phyloP scores from a whole-genome alignment of 164 flowering plant species.

The Warburgia ugandensis region DNA sequence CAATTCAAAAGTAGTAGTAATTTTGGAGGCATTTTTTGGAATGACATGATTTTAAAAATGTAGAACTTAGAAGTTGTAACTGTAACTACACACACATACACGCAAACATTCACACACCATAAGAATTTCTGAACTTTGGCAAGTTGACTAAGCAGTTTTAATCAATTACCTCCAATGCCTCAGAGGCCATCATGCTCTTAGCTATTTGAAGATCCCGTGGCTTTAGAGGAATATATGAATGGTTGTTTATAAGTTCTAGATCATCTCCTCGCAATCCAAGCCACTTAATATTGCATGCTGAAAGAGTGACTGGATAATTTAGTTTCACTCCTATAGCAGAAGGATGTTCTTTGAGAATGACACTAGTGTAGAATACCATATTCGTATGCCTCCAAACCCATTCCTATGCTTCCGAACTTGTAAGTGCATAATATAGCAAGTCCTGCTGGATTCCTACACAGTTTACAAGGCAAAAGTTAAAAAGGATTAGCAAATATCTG shows the following conservation, averaged over 20 bases:
- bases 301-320: constrained; percentile 4
- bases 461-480: not conserved
- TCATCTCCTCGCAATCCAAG: constrained; percentile 77
- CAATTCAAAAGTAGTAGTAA: not conserved
- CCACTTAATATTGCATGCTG: constrained; percentile 97
- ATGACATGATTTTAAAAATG: not conserved
- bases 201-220: constrained; percentile 81
- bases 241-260: constrained; percentile 57
- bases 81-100: too few relatives aligned
- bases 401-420: constrained; percentile 89
- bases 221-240: constrained; percentile 59
- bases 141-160: not conserved
- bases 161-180: constrained; percentile 50
- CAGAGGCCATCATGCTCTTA: constrained; percentile 69
- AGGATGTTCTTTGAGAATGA: not conserved
- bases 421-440: constrained; percentile 82
- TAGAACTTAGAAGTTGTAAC: too few relatives aligned
- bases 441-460: constrained; percentile 88
- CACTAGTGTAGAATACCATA: constrained; percentile 40
- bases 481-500: not conserved
- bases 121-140: too few relatives aligned
- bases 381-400: constrained; percentile 96
- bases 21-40: not conserved
- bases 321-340: not conserved
- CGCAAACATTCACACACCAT: too few relatives aligned